Base-by-base conservation (phyloP, 352 stramenopile genomes). In the Phytopythium aichiense region DNA sequence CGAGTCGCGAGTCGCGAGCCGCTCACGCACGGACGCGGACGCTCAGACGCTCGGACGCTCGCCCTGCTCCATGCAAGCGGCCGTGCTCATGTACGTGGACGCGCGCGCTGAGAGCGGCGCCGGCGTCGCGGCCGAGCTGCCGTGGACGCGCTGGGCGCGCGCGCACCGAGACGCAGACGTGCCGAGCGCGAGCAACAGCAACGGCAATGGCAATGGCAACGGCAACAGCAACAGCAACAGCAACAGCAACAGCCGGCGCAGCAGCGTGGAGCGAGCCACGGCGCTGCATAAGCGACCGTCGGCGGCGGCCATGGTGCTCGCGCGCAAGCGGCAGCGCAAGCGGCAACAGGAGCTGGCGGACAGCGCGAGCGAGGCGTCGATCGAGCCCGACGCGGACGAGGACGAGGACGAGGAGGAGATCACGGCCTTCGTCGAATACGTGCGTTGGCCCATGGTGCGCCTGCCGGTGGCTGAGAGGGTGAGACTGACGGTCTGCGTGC, bases 371-470 rank as follows among this genome's bases (percentile, higher is more conserved):
- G 67, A 81, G 30, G 62, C 28, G 6, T 54, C 48, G 48, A 37
- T 35, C 9, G 71, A 68, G 15, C 52, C 51, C 15, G 60, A 64
- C 25, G 65, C 76, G 58, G 20, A 63, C 31, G 65, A 78, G 53
- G 22, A 77, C n/a, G 68, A 77, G 40, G 76, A 75, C 65, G 71
- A 81, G 28, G 65, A 78, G 28, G 68, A 87, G 50, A 65, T 89
- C 30, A 79, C 66, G 6, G 67, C 68, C 1, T 89, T 89, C 35
- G 67, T 81, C 40, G 79, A 89, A 85, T 87, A 86, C 60, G 79
- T 89, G 51, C 53, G 79, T 76, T 46, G 42, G 20, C 6, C 6
- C 11, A 9, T 7, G 7, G 18, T 4, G 28, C 28, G 4, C 28
- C 28, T 2, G 28, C 28, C 28, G 28, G 28, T 31, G 28, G 28